Evolutionary conservation across 768 basidiomycete genomes (phyloP).

Genomic region (Cyclocybe aegerita): DNA sequence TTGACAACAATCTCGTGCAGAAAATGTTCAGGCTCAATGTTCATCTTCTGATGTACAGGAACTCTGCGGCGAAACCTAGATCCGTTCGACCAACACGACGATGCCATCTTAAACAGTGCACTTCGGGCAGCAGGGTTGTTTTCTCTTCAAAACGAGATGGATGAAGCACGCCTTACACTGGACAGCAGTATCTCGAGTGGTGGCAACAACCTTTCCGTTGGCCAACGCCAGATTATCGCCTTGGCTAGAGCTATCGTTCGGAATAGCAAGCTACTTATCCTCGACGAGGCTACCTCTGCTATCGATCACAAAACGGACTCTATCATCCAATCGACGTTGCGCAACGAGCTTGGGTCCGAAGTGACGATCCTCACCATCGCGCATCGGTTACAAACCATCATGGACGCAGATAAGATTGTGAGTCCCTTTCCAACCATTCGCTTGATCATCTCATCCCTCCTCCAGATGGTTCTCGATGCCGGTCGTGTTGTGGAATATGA

Average conservation of each 20-base stretch:
- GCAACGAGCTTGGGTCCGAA: constrained; percentile 59
- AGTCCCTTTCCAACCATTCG: constrained; percentile 12
- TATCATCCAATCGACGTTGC: constrained; percentile 69
- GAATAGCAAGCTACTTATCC: constrained; percentile 56
- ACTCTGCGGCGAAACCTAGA: constrained; percentile 66
- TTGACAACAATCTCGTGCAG: background rate
- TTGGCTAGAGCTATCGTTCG: constrained; percentile 63
- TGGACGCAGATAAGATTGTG: constrained; percentile 61
- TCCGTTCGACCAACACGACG: constrained; percentile 59
- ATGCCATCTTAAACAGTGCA: constrained; percentile 40
- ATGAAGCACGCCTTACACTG: constrained; percentile 48
- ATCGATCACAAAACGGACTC: constrained; percentile 64
- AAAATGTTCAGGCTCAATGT: background rate
- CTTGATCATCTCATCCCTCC: background rate
- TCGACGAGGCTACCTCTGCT: constrained; percentile 58
- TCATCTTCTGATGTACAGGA: constrained; percentile 30
- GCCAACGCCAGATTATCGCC: constrained; percentile 73
- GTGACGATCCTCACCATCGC: constrained; percentile 69
- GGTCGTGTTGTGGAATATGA: constrained; percentile 54
- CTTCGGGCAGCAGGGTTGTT: constrained; percentile 40
- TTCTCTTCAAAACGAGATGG: constrained; percentile 37
- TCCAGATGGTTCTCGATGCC: constrained; percentile 44
- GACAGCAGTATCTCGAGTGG: constrained; percentile 49
- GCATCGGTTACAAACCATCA: constrained; percentile 66
- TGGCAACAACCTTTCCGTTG: constrained; percentile 73